Evolutionary conservation across 2,329 filamentous ascomycete species (phyloP), one percentile per base, ranked within the genome.

Genomic region (Emmonsia crescens): DNA sequence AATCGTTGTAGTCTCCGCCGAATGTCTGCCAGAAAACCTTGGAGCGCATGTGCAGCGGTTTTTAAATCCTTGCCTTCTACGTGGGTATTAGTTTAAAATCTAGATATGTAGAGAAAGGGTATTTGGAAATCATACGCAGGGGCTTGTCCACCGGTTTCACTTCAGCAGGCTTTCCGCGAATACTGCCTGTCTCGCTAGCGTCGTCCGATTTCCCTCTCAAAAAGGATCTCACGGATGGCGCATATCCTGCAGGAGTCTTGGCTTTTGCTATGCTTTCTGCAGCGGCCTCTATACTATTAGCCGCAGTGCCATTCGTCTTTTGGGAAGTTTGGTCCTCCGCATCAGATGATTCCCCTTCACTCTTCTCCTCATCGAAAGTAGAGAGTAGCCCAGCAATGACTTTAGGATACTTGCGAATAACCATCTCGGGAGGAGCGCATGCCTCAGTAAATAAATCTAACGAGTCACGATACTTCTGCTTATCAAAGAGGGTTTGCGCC

Each of bases 361-460:
- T 73, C 3, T 76, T 74, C 31, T 66, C 66, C 40, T 79, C 80
- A 27, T 81, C 79, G 66, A 86, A 78, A 1, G 79, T 82, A 0
- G 91, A 91, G 1, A 96, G 76, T 29, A 90, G 85, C 0, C 94
- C 94, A 0, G 93, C 89, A 66, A 99, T 95, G 9, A 85, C 80
- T 63, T 81, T 86, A 1, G 94, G 94, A 68, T 91, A 99, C 10
- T 97, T 76, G 48, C 84, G 85, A 64, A 99, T 85, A 2, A 97
- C 94, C 58, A 89, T 83, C 71, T 95, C 91, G 0, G 94, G 93
- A 0, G 94, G 90, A 0, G 94, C 92, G 68, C 90, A 86, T 2
- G 96, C 91, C 60, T 94, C 88, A 3, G 89, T 89, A 75, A 97
- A 97, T 1, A 99, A 77, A 67, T 97, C 92, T 77, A 99, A 83